phyloP scores from a whole-genome alignment of 306 rosid species.

The Quercus wislizeni region DNA sequence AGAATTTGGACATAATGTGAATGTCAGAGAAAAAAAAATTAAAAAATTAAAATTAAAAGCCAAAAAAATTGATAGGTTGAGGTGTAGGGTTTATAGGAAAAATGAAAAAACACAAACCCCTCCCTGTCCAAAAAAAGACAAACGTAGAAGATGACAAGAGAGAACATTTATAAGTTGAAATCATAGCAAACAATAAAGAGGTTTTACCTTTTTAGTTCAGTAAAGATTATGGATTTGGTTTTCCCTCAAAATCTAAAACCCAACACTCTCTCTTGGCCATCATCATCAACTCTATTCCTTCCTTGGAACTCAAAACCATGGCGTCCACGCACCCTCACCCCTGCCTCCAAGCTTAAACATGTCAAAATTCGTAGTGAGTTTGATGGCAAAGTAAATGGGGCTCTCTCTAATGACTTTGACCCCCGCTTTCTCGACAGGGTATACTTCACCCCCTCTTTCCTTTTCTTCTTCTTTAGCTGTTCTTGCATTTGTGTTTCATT shows the following conservation, averaged over 20 bases:
- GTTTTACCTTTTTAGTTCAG: neutral
- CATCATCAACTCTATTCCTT: constrained; percentile 17
- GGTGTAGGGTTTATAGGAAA: neutral
- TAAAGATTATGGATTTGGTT: constrained; percentile 36
- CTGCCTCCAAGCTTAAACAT: constrained; percentile 33
- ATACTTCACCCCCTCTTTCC: neutral
- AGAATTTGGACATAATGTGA: no score
- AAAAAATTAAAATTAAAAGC: no score
- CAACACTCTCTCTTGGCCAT: constrained; percentile 22
- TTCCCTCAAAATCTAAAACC: constrained; percentile 27
- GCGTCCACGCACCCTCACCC: constrained; percentile 17
- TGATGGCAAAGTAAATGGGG: constrained; percentile 66
- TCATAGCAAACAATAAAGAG: neutral
- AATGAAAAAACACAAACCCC: no score
- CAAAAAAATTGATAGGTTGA: neutral
- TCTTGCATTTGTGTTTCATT: neutral
- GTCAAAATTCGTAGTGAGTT: constrained; percentile 61
- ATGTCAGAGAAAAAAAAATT: no score
- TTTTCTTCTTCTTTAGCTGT: neutral
- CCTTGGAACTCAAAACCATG: constrained; percentile 21
- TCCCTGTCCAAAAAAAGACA: no score
- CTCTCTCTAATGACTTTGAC: constrained; percentile 69
- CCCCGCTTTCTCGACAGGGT: constrained; percentile 81
- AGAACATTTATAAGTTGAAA: neutral
- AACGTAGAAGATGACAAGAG: neutral